A percentile compares a stretch with the other conserved stretches of the same genome.
Conservation (phyloP, 2,329 filamentous ascomycete genomes). For the Ceratocystis alfenasii region DNA sequence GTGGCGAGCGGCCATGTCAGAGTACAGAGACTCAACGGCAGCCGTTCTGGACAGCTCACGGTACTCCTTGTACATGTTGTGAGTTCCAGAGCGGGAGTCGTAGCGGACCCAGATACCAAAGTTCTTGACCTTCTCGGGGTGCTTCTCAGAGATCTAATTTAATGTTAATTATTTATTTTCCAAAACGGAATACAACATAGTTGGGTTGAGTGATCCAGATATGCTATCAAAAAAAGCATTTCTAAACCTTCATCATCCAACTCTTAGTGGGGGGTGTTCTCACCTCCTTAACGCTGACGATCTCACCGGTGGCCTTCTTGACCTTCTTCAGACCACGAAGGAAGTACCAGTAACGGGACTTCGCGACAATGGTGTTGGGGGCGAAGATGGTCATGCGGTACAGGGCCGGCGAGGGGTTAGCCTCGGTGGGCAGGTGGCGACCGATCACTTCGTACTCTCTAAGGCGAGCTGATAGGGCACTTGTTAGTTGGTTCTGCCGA, state of each 20-base stretch:
- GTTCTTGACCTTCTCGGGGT: constrained; percentile 99
- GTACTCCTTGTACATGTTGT: constrained; percentile 99
- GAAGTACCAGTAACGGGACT: constrained; percentile 99
- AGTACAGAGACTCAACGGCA: constrained; percentile 93
- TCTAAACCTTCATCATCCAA: not conserved
- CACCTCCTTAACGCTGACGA: constrained; percentile 93
- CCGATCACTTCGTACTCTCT: constrained; percentile 99
- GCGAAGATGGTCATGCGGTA: constrained; percentile 99
- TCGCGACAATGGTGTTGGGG: constrained; percentile 93
- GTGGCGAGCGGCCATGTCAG: constrained; percentile 99
- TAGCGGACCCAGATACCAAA: constrained; percentile 99
- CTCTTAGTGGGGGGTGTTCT: constrained; percentile 28
- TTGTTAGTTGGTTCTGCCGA: constrained; percentile 25
- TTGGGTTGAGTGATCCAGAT: not conserved
- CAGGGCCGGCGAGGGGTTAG: constrained; percentile 93
- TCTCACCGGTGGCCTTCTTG: constrained; percentile 99
- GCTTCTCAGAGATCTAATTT: constrained; percentile 88
- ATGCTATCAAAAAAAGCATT: not conserved
- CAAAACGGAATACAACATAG: not conserved
- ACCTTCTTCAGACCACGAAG: constrained; percentile 97
- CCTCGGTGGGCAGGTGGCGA: constrained; percentile 95
- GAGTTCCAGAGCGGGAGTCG: constrained; percentile 97
- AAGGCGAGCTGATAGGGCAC: constrained; percentile 67
- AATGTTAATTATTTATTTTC: constrained; percentile 1
- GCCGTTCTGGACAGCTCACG: constrained; percentile 94